Conservation (phyloP, 1,284 basidiomycete genomes). For the Tilletia indica region DNA sequence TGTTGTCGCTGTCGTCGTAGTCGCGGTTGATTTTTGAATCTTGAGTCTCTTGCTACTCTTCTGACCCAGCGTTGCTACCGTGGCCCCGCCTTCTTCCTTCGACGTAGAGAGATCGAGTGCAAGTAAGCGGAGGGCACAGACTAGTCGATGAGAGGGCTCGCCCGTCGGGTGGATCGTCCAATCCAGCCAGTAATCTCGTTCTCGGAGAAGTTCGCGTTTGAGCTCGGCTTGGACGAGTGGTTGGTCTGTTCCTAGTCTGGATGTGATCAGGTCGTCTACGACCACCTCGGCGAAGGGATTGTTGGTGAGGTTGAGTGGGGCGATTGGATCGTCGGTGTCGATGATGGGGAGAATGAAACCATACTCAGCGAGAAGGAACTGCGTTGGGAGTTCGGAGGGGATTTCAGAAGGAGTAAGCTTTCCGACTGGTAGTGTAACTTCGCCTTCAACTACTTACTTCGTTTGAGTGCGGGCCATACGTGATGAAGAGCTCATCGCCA, state of each 20-base stretch:
- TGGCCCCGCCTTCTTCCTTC: not conserved
- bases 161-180: conserved; percentile 17
- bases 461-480: conserved; percentile 15
- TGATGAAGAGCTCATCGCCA: conserved; percentile 13
- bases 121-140: conserved; percentile 4
- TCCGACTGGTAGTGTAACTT: not conserved
- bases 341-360: conserved; percentile 10
- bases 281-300: conserved; percentile 12
- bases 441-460: not conserved
- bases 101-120: not conserved
- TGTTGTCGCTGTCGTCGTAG: too few relatives aligned
- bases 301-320: not conserved
- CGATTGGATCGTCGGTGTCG: not conserved
- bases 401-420: not conserved
- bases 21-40: not conserved
- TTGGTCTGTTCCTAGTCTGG: not conserved
- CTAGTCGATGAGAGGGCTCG: conserved; percentile 12
- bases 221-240: conserved; percentile 16
- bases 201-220: conserved; percentile 8
- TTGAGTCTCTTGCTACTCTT: conserved; percentile 14
- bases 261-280: conserved; percentile 5
- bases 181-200: conserved; percentile 11
- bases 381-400: not conserved
- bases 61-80: not conserved
- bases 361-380: conserved; percentile 14